These are phyloP conservation scores for Mimosa pudica DNA, from an alignment of 306 rosid species.

Conservation along the genomic window DNA sequence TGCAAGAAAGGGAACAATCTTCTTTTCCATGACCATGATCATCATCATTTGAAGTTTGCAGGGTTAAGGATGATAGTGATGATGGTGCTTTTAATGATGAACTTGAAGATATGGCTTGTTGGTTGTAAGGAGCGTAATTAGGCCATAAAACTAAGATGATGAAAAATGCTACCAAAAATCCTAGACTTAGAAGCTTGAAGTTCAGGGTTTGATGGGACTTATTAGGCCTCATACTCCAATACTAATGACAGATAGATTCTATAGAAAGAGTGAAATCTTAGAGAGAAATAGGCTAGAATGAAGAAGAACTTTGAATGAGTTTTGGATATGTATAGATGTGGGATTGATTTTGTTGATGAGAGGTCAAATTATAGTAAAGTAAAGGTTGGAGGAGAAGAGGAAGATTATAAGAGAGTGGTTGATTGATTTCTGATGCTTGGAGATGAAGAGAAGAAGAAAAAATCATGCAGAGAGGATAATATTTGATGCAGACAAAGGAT, in stretches of 20 bases:
- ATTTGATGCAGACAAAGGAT: slow-evolving; percentile 52
- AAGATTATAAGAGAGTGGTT: background rate
- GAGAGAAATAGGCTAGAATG: background rate
- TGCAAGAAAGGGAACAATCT: slow-evolving; percentile 37
- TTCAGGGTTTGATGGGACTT: slow-evolving; percentile 57
- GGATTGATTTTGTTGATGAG: slow-evolving; percentile 6
- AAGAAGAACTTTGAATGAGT: background rate
- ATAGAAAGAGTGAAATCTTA: background rate
- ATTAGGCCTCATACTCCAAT: slow-evolving; percentile 61
- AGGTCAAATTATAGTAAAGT: slow-evolving; percentile 21
- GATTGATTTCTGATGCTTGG: slow-evolving; percentile 46
- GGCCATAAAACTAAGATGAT: slow-evolving; percentile 62
- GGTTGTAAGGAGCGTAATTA: slow-evolving; percentile 44
- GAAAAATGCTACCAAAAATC: slow-evolving; percentile 45
- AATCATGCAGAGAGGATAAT: slow-evolving; percentile 8
- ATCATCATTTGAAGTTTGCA: slow-evolving; percentile 7
- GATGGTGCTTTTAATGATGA: slow-evolving; percentile 21
- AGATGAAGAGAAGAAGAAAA: slow-evolving; percentile 43
- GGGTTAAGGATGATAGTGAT: background rate
- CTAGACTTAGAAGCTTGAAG: slow-evolving; percentile 57
- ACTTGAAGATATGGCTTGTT: slow-evolving; percentile 37
- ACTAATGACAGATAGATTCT: background rate
- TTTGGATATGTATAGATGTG: slow-evolving; percentile 7
- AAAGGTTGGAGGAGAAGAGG: slow-evolving; percentile 1
- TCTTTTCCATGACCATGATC: background rate